Evolutionary conservation across 179 eudicot genomes (phyloP).

Genomic region (Heliamphora pulchella): DNA sequence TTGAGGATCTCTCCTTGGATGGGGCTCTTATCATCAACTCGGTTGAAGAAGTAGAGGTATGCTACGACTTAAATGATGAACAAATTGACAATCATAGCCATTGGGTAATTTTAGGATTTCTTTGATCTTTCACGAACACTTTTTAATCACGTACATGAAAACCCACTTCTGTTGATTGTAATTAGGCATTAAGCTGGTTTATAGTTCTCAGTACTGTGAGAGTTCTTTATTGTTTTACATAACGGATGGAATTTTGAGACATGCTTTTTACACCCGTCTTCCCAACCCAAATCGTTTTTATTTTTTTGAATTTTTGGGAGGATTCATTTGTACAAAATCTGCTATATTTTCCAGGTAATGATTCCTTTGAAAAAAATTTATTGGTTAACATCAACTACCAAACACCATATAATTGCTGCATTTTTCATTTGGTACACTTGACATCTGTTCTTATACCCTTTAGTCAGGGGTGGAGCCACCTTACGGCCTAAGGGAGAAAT

Average conservation of each 20-base stretch:
- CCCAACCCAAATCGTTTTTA: not conserved
- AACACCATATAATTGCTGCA: not conserved
- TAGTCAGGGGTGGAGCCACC: too few species aligned
- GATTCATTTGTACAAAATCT: not conserved
- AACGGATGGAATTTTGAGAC: not conserved
- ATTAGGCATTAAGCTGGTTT: not conserved
- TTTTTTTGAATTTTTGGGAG: not conserved
- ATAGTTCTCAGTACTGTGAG: not conserved
- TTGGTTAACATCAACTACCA: not conserved
- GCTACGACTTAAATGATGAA: slow-evolving; percentile 1
- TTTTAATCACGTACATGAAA: not conserved
- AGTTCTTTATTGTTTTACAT: not conserved
- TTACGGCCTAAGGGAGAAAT: too few species aligned
- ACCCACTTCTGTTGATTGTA: not conserved
- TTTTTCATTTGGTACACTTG: not conserved
- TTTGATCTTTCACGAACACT: not conserved
- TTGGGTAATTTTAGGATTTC: not conserved
- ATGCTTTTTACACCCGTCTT: not conserved
- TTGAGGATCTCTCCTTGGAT: slow-evolving; percentile 70
- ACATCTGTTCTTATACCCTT: too few species aligned
- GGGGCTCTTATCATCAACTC: slow-evolving; percentile 76
- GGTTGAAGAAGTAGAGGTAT: slow-evolving; percentile 78
- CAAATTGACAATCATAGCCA: not conserved
- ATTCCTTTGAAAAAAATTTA: not conserved
- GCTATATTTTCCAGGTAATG: not conserved